Conservation (phyloP, 306 rosid species). For the Ziziphus jujuba region DNA sequence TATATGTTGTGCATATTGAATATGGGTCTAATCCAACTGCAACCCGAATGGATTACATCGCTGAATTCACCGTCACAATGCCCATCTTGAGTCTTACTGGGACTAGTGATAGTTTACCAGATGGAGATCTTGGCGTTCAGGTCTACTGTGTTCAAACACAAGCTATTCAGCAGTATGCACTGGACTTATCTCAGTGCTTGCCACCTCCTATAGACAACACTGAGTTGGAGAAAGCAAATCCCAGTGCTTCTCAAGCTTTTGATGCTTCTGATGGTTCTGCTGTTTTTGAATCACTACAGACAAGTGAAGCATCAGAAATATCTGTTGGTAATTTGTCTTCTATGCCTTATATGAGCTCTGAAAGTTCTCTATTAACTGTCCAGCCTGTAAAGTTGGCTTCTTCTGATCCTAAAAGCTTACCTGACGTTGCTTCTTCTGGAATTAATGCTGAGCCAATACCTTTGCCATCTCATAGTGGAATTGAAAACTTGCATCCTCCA, state of each 20-base stretch:
- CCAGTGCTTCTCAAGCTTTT: constrained; percentile 30
- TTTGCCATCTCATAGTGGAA: constrained; percentile 38
- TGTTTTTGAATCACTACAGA: constrained; percentile 29
- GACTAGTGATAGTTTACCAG: constrained; percentile 61
- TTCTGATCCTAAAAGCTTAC: constrained; percentile 41
- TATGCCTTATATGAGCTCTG: constrained; percentile 39
- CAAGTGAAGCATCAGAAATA: constrained; percentile 17
- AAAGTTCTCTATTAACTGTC: constrained; percentile 31
- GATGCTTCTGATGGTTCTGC: constrained; percentile 43
- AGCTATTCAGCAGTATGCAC: constrained; percentile 81
- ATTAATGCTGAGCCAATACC: constrained; percentile 36
- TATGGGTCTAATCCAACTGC: constrained; percentile 71
- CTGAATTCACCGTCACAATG: constrained; percentile 76
- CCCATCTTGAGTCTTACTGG: constrained; percentile 74
- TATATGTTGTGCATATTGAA: constrained; percentile 69
- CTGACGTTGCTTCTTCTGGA: constrained; percentile 41
- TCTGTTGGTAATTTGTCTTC: not conserved
- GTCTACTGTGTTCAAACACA: constrained; percentile 76
- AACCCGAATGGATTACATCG: constrained; percentile 66
- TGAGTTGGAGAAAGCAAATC: constrained; percentile 48
- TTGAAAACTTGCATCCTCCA: constrained; percentile 35
- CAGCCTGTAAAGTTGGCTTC: constrained; percentile 39
- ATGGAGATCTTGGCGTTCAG: constrained; percentile 66
- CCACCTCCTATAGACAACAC: constrained; percentile 60
- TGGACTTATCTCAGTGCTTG: constrained; percentile 63